These are phyloP conservation scores for Lachnellula cervina DNA, from an alignment of 2,329 filamentous ascomycete genomes.

Conservation along the genomic window DNA sequence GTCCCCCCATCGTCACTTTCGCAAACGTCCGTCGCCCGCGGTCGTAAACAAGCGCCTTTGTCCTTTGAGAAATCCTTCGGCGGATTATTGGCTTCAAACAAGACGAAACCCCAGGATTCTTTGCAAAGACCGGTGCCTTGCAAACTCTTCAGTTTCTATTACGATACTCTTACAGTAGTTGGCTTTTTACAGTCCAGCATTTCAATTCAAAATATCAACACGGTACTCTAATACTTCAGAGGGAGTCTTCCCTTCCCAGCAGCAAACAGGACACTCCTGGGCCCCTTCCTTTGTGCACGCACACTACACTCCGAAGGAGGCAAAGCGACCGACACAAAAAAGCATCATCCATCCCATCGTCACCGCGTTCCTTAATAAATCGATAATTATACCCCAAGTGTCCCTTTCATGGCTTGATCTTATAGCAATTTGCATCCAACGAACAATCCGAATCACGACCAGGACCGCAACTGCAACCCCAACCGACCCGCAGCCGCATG, in stretches of 20 bases:
- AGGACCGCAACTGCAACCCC: slow-evolving; percentile 2
- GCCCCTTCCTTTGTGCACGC: not conserved
- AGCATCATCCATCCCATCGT: too few species aligned
- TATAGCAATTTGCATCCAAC: not conserved
- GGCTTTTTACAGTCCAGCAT: not conserved
- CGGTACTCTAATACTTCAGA: not conserved
- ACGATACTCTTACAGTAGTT: too few species aligned
- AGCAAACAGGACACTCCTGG: not conserved
- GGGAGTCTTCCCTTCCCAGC: not conserved
- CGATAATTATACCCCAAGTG: not conserved
- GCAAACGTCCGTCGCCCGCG: not conserved
- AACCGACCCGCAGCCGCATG: not conserved
- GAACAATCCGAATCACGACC: not conserved
- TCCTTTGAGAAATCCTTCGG: not conserved
- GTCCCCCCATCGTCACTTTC: not conserved
- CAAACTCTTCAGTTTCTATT: not conserved
- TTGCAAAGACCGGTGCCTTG: not conserved
- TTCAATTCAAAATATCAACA: not conserved
- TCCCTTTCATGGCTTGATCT: not conserved
- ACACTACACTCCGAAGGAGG: too few species aligned
- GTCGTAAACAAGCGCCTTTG: not conserved
- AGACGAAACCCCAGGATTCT: not conserved
- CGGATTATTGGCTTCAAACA: not conserved
- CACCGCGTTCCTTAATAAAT: not conserved
- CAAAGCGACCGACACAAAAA: too few species aligned